Percentiles rank a stretch among this genome's conserved stretches.
These are phyloP conservation scores for Coemansia javaensis DNA, from an alignment of 192 early-diverging fungal genomes.

Conservation along the genomic window DNA sequence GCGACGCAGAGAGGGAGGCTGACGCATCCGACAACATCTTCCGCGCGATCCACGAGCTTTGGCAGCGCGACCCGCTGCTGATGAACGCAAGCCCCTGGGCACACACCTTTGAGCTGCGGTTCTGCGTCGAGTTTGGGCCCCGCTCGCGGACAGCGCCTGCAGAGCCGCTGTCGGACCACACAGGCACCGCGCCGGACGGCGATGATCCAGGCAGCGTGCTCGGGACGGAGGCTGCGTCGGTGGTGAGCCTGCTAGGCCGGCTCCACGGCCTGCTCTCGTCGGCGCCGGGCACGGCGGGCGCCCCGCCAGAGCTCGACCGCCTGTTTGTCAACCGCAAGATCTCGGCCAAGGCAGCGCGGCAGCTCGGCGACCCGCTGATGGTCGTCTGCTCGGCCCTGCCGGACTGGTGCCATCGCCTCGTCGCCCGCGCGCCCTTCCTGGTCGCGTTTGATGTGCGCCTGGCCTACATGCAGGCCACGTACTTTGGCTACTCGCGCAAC, in stretches of 20 bases:
- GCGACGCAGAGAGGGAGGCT: constrained; percentile 5
- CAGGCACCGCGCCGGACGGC: background rate
- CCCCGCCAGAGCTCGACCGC: background rate
- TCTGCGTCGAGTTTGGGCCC: constrained; percentile 16
- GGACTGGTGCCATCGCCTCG: constrained; percentile 63
- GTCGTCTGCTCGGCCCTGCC: constrained; percentile 80
- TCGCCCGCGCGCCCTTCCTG: constrained; percentile 68
- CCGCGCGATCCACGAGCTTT: constrained; percentile 6
- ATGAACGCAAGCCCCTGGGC: constrained; percentile 10
- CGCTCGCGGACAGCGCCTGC: background rate
- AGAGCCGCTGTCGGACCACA: background rate
- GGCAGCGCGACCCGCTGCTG: constrained; percentile 15
- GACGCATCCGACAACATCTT: constrained; percentile 24
- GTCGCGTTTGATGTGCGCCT: constrained; percentile 78
- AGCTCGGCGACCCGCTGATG: constrained; percentile 84
- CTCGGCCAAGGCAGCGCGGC: constrained; percentile 77
- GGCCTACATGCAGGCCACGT: constrained; percentile 73
- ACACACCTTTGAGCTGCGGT: constrained; percentile 21
- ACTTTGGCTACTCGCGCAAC: constrained; percentile 82
- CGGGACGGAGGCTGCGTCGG: constrained; percentile 8
- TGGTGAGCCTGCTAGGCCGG: constrained; percentile 6
- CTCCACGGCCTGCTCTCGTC: constrained; percentile 2
- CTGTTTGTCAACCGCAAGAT: constrained; percentile 76
- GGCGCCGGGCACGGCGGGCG: background rate
- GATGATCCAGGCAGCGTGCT: background rate